phyloP scores from a whole-genome alignment of 2,329 filamentous ascomycete genomes.

The Hymenoscyphus fructigenus region DNA sequence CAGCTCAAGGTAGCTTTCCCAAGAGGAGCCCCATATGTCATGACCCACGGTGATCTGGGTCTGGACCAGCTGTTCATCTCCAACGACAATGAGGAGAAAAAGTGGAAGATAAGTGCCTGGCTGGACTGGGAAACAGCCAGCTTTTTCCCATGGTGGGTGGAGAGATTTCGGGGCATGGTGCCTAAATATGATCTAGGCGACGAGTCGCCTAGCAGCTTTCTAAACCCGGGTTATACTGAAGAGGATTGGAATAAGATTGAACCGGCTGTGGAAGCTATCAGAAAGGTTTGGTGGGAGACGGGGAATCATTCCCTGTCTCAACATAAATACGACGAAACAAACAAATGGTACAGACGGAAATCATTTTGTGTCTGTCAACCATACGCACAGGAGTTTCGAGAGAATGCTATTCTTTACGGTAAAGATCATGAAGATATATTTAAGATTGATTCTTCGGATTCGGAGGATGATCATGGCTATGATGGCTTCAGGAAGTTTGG shows the following conservation, averaged over 20 bases:
- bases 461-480: constrained; percentile 11
- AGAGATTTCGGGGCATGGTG: no score
- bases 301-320: constrained; percentile 7
- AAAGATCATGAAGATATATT: constrained; percentile 11
- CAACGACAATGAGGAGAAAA: constrained; percentile 27
- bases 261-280: background rate
- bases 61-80: constrained; percentile 41
- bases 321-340: constrained; percentile 8
- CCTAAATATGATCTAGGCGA: no score
- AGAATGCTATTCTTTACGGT: background rate
- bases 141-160: no score
- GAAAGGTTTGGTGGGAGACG: constrained; percentile 1
- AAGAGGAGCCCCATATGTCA: constrained; percentile 34
- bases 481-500: no score
- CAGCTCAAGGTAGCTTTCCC: constrained; percentile 17
- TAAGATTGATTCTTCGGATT: constrained; percentile 15
- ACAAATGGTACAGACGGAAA: background rate
- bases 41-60: constrained; percentile 41
- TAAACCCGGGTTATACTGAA: no score
- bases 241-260: background rate
- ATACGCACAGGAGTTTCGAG: background rate
- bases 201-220: no score
- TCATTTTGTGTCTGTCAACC: constrained; percentile 16
- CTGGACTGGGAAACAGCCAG: constrained; percentile 37
- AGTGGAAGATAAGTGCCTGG: constrained; percentile 36